Evolutionary conservation across 495 filamentous ascomycete species (phyloP).

Genomic region (Penicillium mononematosum): DNA sequence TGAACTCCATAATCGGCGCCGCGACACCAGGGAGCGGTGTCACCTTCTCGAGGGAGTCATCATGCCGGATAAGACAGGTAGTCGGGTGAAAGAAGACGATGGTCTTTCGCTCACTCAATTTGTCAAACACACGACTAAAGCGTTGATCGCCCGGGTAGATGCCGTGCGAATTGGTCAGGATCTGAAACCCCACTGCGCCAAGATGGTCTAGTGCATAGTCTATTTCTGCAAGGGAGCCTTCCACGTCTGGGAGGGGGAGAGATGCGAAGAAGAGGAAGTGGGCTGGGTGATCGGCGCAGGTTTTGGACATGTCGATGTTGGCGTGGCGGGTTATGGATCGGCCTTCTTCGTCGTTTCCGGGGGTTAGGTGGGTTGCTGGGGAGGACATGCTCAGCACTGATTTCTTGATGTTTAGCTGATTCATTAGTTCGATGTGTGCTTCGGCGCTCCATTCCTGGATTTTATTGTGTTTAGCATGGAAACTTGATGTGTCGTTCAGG

Average conservation of each 20-base stretch:
- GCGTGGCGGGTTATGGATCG: constrained; percentile 29
- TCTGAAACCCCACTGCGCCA: constrained; percentile 47
- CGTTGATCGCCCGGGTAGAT: constrained; percentile 49
- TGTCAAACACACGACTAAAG: constrained; percentile 42
- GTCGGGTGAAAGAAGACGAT: constrained; percentile 57
- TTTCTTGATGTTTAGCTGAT: constrained; percentile 41
- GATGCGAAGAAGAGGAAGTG: constrained; percentile 52
- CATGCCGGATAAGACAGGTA: constrained; percentile 22
- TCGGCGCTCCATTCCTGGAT: constrained; percentile 41
- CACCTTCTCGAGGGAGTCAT: constrained; percentile 8
- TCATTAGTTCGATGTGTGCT: constrained; percentile 49
- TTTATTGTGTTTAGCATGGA: not conserved
- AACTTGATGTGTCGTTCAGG: not conserved
- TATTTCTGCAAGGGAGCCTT: constrained; percentile 45
- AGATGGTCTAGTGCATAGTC: constrained; percentile 37
- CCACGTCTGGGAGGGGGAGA: constrained; percentile 48
- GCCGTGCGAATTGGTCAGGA: constrained; percentile 50
- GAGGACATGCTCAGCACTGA: constrained; percentile 53
- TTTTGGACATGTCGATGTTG: constrained; percentile 42
- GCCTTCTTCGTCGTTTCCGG: constrained; percentile 33
- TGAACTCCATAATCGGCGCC: constrained; percentile 54
- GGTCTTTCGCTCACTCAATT: constrained; percentile 33
- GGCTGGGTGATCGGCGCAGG: constrained; percentile 35
- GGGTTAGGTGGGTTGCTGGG: constrained; percentile 47
- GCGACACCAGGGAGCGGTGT: constrained; percentile 37